These are phyloP conservation scores for Penicillium argentinense DNA, from an alignment of 495 filamentous ascomycete species.

Conservation along the genomic window DNA sequence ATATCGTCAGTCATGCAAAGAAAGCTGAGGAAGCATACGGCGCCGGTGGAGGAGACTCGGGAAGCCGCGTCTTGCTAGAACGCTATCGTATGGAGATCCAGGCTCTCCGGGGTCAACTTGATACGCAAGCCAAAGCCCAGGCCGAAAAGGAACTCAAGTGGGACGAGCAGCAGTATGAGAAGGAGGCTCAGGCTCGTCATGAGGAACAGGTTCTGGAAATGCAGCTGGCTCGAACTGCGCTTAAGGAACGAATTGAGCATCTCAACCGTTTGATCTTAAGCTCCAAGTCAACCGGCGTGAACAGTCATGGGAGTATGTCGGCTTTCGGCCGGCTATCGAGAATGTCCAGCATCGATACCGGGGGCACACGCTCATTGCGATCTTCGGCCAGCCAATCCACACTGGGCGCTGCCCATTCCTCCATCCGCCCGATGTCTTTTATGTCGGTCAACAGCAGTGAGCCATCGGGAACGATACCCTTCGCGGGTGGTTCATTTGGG, in stretches of 20 bases:
- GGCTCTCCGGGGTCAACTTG: slow-evolving; percentile 77
- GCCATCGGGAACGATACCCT: slow-evolving; percentile 37
- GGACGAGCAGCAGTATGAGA: slow-evolving; percentile 73
- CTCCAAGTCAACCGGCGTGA: slow-evolving; percentile 94
- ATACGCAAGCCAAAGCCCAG: slow-evolving; percentile 68
- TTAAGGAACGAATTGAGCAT: slow-evolving; percentile 97
- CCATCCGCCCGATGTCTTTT: slow-evolving; percentile 65
- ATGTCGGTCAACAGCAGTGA: slow-evolving; percentile 54
- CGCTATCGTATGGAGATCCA: slow-evolving; percentile 93
- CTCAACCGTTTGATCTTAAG: slow-evolving; percentile 92
- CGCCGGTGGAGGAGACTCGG: slow-evolving; percentile 68
- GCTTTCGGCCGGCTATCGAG: slow-evolving; percentile 69
- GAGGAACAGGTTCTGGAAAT: slow-evolving; percentile 98
- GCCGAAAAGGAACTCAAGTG: slow-evolving; percentile 65
- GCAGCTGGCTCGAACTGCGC: slow-evolving; percentile 89
- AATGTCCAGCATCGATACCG: slow-evolving; percentile 51
- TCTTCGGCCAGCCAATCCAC: slow-evolving; percentile 76
- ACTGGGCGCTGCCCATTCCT: slow-evolving; percentile 49
- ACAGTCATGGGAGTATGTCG: slow-evolving; percentile 68
- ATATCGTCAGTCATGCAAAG: slow-evolving; percentile 96
- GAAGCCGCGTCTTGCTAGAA: slow-evolving; percentile 84
- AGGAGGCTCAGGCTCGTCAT: slow-evolving; percentile 79
- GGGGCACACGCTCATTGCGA: slow-evolving; percentile 58
- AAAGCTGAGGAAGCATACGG: slow-evolving; percentile 86
- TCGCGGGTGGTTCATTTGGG: slow-evolving; percentile 31